These are phyloP conservation scores for Mikania micrantha DNA, from an alignment of 129 eudicot species.

Conservation along the genomic window DNA sequence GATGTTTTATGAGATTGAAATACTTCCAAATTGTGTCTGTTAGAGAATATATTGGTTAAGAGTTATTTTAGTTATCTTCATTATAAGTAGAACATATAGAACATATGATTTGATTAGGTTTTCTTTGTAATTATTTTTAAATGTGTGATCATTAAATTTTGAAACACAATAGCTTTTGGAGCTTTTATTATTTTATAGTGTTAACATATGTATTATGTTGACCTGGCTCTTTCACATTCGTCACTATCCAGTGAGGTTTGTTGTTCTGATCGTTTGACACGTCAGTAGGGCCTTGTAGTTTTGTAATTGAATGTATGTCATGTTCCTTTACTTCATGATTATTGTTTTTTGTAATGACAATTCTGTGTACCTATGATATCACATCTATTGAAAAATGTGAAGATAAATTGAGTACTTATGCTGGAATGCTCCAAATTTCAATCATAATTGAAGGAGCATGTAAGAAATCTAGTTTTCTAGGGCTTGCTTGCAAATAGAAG, in stretches of 20 bases:
- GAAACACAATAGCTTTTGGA: too few species aligned
- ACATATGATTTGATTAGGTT: too few species aligned
- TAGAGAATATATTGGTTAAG: too few species aligned
- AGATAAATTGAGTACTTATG: neutral
- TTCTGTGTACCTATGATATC: neutral
- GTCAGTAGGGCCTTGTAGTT: neutral
- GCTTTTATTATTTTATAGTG: too few species aligned
- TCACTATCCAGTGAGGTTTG: neutral
- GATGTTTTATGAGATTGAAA: slow-evolving; percentile 6
- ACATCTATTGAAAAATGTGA: neutral
- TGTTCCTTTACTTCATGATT: neutral
- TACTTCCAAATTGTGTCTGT: too few species aligned
- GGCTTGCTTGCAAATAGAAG: slow-evolving; percentile 5
- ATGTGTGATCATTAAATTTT: too few species aligned
- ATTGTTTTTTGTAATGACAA: neutral
- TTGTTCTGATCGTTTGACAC: too few species aligned
- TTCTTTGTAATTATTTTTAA: too few species aligned
- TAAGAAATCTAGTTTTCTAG: neutral
- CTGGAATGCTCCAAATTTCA: neutral
- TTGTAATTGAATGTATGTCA: neutral
- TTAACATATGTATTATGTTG: neutral
- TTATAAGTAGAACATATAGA: too few species aligned
- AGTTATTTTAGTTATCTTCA: too few species aligned
- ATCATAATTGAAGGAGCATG: neutral
- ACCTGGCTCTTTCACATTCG: neutral